Evolutionary conservation across 768 basidiomycete genomes (phyloP), one percentile per base, ranked within the genome.

Genomic region (Panus rudis): DNA sequence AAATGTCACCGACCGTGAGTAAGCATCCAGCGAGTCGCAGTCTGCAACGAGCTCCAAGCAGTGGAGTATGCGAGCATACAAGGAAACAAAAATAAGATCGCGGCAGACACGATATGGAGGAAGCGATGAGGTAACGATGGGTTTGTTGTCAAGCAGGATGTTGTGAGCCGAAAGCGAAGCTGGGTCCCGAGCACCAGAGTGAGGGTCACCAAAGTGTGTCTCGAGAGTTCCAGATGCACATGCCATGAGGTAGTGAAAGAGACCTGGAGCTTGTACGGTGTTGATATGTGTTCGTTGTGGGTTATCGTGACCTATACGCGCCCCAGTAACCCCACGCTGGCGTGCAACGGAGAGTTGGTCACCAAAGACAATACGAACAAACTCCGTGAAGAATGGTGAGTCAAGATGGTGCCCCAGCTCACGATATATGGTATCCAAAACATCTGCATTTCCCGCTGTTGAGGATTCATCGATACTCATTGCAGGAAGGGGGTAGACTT

Each of bases 161-260:
- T 68, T 69, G 41, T 67, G 63, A 40, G 60, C 67, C 2, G 43
- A 31, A 3, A 69, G 58, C 0, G 51, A 63, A 2, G 54, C 60
- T 19, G 67, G 69, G 27, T 64, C 62, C 4, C 55, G 51, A 4
- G 48, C 23, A 3, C 61, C 61, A n/a, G 53, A 41, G 19, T 52
- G 28, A 0, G 61, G 53, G n/a, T 56, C 52, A 4, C 67, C 69
- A 30, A 44, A 68, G 46, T 67, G 65, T 0, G 52, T 62, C 5
- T 57, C 38, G 4, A 70, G 30, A 2, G 56, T 32, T 0, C 65
- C 64, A 28, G 54, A 57, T 5, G 52, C 45, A 23, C 62, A 60
- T 2, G 63, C 58, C 19, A 67, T 65, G 43, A 68, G 64, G 6
- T 37, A 53, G 46, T 70, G 69, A 48, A 70, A 69, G 1, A 69